These are phyloP conservation scores for Musa troglodytarum DNA, from an alignment of 176 grass and related monocot species.

Conservation along the genomic window DNA sequence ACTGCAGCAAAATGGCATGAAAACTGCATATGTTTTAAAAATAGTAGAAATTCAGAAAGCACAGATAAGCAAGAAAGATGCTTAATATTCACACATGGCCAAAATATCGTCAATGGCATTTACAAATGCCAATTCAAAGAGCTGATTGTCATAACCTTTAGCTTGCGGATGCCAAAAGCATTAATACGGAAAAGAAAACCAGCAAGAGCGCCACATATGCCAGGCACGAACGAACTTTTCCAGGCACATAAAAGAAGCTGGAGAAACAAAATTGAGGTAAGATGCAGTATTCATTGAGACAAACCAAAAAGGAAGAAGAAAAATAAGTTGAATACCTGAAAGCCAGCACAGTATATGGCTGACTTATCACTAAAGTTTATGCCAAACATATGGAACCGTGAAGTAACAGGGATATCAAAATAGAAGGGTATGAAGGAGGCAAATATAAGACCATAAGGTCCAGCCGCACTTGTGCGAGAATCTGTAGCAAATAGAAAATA, in stretches of 20 bases:
- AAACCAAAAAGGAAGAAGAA: constrained; percentile 11
- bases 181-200: constrained; percentile 75
- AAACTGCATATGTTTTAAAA: background rate
- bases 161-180: constrained; percentile 50
- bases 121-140: background rate
- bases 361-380: constrained; percentile 77
- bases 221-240: constrained; percentile 80
- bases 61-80: background rate
- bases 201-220: constrained; percentile 71
- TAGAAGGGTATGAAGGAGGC: constrained; percentile 79
- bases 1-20: background rate
- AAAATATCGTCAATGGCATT: background rate
- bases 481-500: constrained; percentile 37
- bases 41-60: background rate
- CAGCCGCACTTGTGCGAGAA: constrained; percentile 70
- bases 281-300: background rate
- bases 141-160: constrained; percentile 43
- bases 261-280: constrained; percentile 22
- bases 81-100: background rate
- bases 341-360: constrained; percentile 77
- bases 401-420: constrained; percentile 81
- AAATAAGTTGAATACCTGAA: constrained; percentile 56
- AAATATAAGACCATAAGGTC: constrained; percentile 94
- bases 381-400: constrained; percentile 69
- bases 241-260: constrained; percentile 89